Conservation (phyloP, 306 rosid species). For the Pterocarpus santalinus region DNA sequence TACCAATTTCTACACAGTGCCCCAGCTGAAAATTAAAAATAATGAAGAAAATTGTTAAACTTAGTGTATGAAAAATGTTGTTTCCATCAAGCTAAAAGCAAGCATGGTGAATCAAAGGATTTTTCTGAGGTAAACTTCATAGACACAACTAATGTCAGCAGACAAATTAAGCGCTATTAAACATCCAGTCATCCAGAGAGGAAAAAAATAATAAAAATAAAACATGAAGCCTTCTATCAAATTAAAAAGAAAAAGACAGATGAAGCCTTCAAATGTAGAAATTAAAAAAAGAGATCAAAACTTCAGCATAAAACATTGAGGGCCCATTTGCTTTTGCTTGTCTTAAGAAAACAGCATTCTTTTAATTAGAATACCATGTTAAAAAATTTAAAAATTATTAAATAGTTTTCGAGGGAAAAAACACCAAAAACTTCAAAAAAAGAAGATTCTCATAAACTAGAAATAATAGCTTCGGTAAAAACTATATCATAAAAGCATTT, state of each 20-base stretch:
- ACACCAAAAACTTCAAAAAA: too few species aligned
- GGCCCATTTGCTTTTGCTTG: too few species aligned
- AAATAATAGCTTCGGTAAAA: too few species aligned
- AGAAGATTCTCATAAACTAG: too few species aligned
- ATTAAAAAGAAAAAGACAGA: conserved; percentile 23
- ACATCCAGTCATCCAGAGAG: too few species aligned
- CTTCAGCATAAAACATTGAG: neutral
- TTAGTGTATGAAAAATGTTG: conserved; percentile 6
- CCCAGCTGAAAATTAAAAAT: conserved; percentile 73
- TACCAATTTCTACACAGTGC: conserved; percentile 88
- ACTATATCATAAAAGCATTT: too few species aligned
- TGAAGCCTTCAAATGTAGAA: conserved; percentile 4
- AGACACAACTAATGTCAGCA: neutral
- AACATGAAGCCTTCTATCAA: neutral
- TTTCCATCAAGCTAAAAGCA: conserved; percentile 21
- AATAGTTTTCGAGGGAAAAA: too few species aligned
- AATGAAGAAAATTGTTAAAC: conserved; percentile 4
- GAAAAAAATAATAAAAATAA: too few species aligned
- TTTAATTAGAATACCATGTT: too few species aligned
- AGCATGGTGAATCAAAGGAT: conserved; percentile 28
- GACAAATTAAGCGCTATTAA: too few species aligned
- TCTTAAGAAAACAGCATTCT: too few species aligned
- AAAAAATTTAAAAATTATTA: too few species aligned
- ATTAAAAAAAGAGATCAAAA: neutral
- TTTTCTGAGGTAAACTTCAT: conserved; percentile 22